Evolutionary conservation across 2,329 filamentous ascomycete species (phyloP), one percentile per base, ranked within the genome.

Genomic region (Ophiocordyceps sinensis): DNA sequence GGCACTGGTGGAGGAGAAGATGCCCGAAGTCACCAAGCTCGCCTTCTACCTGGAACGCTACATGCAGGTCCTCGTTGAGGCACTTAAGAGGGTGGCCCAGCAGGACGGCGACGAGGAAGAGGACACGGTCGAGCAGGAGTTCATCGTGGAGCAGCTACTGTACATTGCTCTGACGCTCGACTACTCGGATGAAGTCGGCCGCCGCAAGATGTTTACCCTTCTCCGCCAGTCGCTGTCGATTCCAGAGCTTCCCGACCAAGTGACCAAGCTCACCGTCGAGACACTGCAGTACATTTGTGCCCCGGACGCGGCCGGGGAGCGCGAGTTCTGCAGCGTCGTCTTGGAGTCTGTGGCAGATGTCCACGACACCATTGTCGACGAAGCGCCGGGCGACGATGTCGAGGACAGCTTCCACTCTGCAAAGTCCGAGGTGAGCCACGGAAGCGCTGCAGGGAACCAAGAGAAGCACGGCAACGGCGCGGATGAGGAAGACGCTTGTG

Each of bases 271-370:
- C 40, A 79, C 81, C 0, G 75, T 94, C 19, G 81, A 93, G 51
- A 82, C 83, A 1, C 69, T 96, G 10, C 77, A 86, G 41, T 79
- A 82, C 41, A 85, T 94, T 34, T 95, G 87, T 57, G 84, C 87
- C 0, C 74, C 73, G 4, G 78, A 84, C 51, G 66, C 71, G 8
- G 77, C 78, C 14, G 83, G 83, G 21, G 85, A 91, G 62, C 75
- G 81, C 36, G 85, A 91, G 52, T 91, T 91, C 56, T 86, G 82
- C 60, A 83, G 79, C 47, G 70, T 91, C 30, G 82, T 96, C 15
- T 75, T 95, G 19, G 91, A 98, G 63, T 87, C 89, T 23, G 85
- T 98, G 44, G 87, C 88, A 4, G 91, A 98, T 62, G 88, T 98
- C 12, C 89, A 96, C 58, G 91, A 98, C 57, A 89, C 85, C 2